Base-by-base conservation (phyloP, 2,329 filamentous ascomycete genomes). In the Coniochaeta ligniaria region DNA sequence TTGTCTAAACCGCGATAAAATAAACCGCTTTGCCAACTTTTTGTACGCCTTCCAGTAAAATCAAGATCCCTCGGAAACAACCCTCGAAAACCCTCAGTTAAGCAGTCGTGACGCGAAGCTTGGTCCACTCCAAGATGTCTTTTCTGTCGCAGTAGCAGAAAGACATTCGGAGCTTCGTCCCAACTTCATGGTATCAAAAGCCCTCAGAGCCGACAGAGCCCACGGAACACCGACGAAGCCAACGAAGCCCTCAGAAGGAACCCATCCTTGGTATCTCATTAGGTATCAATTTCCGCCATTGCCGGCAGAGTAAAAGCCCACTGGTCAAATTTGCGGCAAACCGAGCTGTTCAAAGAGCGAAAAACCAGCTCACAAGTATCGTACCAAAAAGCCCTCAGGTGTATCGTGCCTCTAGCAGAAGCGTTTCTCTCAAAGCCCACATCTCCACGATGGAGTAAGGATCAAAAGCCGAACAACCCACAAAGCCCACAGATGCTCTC, bases 381-480 rank as follows among this genome's bases (percentile, higher is more conserved):
- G 47, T 52, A 22, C 14, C 65, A 68, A 67, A 66, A 78, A 80
- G 78, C 81, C 81, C 80, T 77, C 80, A 81, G 80, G 80, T 83
- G 74, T 76, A 80, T 80, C 77, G 75, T 70, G 74, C 75, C 75
- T 75, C 74, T 63, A 59, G 65, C 24, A 68, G 60, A 74, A 77
- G 75, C 73, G 75, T 72, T 73, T 72, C 78, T 78, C 76, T 78
- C 79, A 80, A 81, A 82, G 78, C 79, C 80, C 80, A 82, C 77
- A 72, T 70, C 67, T 71, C 73, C 72, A 59, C 55, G 54, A 45
- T 66, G 69, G 74, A 72, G 64, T 66, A 70, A 73, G 71, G 72
- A 69, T 75, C 77, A 71, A 74, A 77, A 81, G 80, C 80, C 76
- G 78, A 83, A 28, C 78, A 80, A 81, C 80, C 81, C 80, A 82